These are phyloP conservation scores for Funneliformis geosporum DNA, from an alignment of 192 early-diverging fungal species.

Conservation along the genomic window DNA sequence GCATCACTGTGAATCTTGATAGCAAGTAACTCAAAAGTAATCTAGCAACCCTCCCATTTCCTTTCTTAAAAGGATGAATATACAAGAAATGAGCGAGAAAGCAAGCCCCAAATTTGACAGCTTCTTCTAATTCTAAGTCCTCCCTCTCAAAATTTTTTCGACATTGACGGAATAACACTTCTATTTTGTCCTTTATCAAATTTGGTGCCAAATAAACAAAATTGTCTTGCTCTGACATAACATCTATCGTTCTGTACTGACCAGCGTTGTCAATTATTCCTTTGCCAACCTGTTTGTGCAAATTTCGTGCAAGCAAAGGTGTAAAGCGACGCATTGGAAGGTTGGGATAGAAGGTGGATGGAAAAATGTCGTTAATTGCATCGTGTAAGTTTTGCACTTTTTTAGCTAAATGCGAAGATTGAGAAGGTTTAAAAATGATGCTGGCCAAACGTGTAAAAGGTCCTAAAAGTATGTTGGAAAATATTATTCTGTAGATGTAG, in stretches of 20 bases:
- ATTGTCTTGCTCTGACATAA: conserved; percentile 26
- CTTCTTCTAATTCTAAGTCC: conserved; percentile 28
- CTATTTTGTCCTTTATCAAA: conserved; percentile 26
- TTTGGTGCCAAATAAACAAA: conserved; percentile 31
- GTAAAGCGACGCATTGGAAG: conserved; percentile 21
- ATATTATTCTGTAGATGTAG: background rate
- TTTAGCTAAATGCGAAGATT: background rate
- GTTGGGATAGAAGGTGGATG: conserved; percentile 17
- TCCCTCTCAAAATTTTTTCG: conserved; percentile 21
- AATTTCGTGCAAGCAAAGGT: conserved; percentile 8
- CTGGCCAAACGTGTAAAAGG: conserved; percentile 6
- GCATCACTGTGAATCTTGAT: conserved; percentile 28
- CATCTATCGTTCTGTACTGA: conserved; percentile 25
- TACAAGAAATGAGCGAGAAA: conserved; percentile 29
- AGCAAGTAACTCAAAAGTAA: conserved; percentile 25
- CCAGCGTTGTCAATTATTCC: conserved; percentile 18
- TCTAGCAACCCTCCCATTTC: conserved; percentile 24
- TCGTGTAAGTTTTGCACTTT: conserved; percentile 16
- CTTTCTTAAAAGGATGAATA: conserved; percentile 27
- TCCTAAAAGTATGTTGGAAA: background rate
- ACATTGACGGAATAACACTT: conserved; percentile 30
- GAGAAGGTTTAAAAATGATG: background rate
- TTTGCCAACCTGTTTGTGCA: conserved; percentile 27
- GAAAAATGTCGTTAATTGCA: conserved; percentile 3
- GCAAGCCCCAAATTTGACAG: conserved; percentile 22